Percentiles rank a stretch among this genome's conserved stretches.
Conservation (phyloP, 192 early-diverging fungal genomes). For the Entrophospora sp. region DNA sequence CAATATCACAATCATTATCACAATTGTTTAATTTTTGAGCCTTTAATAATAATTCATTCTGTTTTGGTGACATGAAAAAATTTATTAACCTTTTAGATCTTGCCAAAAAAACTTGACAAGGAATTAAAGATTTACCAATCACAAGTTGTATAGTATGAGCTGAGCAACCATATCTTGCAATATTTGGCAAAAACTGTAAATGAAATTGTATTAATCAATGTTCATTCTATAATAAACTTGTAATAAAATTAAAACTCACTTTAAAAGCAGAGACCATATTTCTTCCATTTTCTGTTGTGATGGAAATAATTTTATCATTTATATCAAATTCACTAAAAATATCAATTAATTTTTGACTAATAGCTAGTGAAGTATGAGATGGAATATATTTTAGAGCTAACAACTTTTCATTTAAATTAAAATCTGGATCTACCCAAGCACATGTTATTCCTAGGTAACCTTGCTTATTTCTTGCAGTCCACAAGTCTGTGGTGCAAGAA, state of each 20-base stretch:
- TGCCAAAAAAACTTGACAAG: not conserved
- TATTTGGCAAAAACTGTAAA: not conserved
- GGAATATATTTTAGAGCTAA: not conserved
- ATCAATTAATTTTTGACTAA: not conserved
- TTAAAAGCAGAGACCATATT: no score
- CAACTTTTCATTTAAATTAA: not conserved
- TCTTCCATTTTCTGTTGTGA: not conserved
- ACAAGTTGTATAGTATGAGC: not conserved
- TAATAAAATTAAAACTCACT: no score
- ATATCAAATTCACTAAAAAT: not conserved
- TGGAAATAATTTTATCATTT: not conserved
- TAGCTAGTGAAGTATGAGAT: not conserved
- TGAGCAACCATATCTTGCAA: not conserved
- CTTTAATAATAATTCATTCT: not conserved
- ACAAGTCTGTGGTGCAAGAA: not conserved
- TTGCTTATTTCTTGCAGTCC: not conserved
- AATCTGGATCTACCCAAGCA: not conserved
- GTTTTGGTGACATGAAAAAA: not conserved
- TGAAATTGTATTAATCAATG: not conserved
- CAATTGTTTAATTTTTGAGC: no score
- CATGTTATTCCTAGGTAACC: not conserved
- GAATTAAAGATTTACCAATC: not conserved
- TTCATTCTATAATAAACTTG: no score
- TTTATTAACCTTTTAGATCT: not conserved
- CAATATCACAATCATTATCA: not conserved